phyloP scores from a whole-genome alignment of 192 early-diverging fungal species.

The Coemansia sp. region DNA sequence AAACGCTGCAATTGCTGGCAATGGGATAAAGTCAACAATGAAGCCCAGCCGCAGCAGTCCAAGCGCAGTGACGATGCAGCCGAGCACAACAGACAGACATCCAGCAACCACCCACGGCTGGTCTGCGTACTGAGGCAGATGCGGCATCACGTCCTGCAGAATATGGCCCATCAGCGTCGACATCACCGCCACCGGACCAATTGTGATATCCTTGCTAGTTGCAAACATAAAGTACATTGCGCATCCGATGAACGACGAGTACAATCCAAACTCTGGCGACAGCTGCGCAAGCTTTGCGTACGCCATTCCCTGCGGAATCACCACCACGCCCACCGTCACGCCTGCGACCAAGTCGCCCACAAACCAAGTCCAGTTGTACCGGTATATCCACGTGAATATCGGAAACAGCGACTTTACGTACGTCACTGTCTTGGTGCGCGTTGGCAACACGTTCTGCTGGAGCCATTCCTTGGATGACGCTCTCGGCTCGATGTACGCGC shows the following conservation, averaged over 20 bases:
- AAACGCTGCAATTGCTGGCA: slow-evolving; percentile 83
- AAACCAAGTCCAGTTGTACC: slow-evolving; percentile 63
- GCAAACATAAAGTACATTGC: slow-evolving; percentile 71
- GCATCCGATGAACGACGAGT: slow-evolving; percentile 71
- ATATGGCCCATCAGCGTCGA: slow-evolving; percentile 75
- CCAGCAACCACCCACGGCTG: slow-evolving; percentile 54
- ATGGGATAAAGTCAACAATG: slow-evolving; percentile 84
- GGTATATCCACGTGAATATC: slow-evolving; percentile 49
- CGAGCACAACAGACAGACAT: slow-evolving; percentile 70
- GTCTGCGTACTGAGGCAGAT: slow-evolving; percentile 56
- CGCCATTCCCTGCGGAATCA: slow-evolving; percentile 74
- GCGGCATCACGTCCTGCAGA: slow-evolving; percentile 34
- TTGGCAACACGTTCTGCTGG: slow-evolving; percentile 26
- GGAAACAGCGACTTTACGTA: slow-evolving; percentile 52
- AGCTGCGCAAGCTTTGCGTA: slow-evolving; percentile 75
- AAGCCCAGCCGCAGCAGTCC: slow-evolving; percentile 83
- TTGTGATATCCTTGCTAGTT: slow-evolving; percentile 73
- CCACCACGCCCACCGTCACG: slow-evolving; percentile 70
- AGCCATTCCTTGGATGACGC: slow-evolving; percentile 46
- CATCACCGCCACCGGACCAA: slow-evolving; percentile 76
- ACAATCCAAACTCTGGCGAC: slow-evolving; percentile 73
- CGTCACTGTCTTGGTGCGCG: slow-evolving; percentile 8
- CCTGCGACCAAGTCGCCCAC: slow-evolving; percentile 69
- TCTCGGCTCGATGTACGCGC: slow-evolving; percentile 41
- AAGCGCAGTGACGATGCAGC: slow-evolving; percentile 67